Base-by-base conservation (phyloP, 495 filamentous ascomycete species). In the Achaetomiella virescens region DNA sequence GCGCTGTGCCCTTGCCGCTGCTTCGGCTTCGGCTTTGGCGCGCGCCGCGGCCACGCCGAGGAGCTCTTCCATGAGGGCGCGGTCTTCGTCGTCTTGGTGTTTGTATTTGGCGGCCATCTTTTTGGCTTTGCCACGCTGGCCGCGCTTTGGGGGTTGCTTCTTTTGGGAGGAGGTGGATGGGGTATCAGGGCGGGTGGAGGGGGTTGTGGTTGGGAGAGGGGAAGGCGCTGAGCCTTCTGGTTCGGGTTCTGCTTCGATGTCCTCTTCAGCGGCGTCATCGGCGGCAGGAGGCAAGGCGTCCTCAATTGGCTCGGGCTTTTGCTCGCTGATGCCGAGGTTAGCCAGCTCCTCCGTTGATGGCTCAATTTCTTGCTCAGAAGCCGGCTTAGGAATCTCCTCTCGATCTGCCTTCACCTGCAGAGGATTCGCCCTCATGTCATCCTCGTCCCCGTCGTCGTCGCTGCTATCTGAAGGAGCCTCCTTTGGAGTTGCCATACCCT, bases 11-110 rank as follows among this genome's bases (percentile, higher is more conserved):
- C 77, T 78, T 18, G 74, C 77, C 46, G 72, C 72, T 1, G 77
- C 79, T 59, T 79, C 78, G 31, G 76, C 78, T 55, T 79, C 72
- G 17, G 74, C 78, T 29, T 78, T 77, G 61, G 78, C 69, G 11
- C 67, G 69, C 1, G 74, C 78, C 1, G 83, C 81, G 50, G 83
- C 75, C 12, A 87, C 84, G 38, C 93, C 93, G 11, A 96, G 83
- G 15, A 97, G 76, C 15, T 81, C 80, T 65, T 96, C 84, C 52
- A 91, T 90, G 1, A 91, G 77, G 33, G 79, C 82, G 38, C 91
- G 88, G 59, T 98, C 93, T 65, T 93, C 91, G 17, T 95, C 91
- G 63, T 96, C 91, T 78, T 98, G 93, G 62, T 95, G 78, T 31
- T 89, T 90, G 69, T 98, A 98, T 72, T 97, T 97, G 44, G 80